Evolutionary conservation across 257 asterid species (phyloP).

Genomic region (Solanum sparsipilum): DNA sequence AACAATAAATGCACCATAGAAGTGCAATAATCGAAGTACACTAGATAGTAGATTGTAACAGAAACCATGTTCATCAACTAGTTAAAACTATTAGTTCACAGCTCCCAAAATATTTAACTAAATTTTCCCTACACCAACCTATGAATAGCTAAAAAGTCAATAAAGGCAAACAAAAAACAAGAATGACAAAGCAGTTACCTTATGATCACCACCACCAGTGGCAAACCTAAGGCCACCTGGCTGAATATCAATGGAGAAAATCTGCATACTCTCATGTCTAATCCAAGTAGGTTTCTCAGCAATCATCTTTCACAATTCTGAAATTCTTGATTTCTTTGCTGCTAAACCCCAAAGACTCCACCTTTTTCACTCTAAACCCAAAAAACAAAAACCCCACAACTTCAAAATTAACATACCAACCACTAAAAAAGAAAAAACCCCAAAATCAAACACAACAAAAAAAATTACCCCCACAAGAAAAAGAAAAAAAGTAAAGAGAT

Average conservation of each 20-base stretch:
- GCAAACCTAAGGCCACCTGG: slow-evolving; percentile 98
- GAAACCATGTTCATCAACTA: neutral
- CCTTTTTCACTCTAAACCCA: slow-evolving; percentile 17
- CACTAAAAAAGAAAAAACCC: slow-evolving; percentile 11
- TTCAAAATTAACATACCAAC: neutral
- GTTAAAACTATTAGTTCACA: neutral
- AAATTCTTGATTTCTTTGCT: neutral
- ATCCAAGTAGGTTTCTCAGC: slow-evolving; percentile 91
- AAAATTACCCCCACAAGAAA: slow-evolving; percentile 1
- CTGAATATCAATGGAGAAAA: slow-evolving; percentile 91
- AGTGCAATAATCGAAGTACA: neutral
- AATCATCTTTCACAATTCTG: slow-evolving; percentile 32
- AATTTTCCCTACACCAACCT: neutral
- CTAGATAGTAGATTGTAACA: neutral
- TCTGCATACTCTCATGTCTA: slow-evolving; percentile 76
- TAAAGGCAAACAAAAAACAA: neutral
- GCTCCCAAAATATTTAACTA: neutral
- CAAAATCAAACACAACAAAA: slow-evolving; percentile 11
- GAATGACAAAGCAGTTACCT: slow-evolving; percentile 28
- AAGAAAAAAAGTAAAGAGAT: neutral
- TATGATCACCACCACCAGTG: slow-evolving; percentile 96
- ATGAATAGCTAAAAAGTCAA: neutral
- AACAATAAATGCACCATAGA: neutral
- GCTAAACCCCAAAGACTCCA: neutral
- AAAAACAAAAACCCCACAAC: slow-evolving; percentile 10